phyloP scores from a whole-genome alignment of 1,284 basidiomycete genomes.

The Garcileccinum viscosum region DNA sequence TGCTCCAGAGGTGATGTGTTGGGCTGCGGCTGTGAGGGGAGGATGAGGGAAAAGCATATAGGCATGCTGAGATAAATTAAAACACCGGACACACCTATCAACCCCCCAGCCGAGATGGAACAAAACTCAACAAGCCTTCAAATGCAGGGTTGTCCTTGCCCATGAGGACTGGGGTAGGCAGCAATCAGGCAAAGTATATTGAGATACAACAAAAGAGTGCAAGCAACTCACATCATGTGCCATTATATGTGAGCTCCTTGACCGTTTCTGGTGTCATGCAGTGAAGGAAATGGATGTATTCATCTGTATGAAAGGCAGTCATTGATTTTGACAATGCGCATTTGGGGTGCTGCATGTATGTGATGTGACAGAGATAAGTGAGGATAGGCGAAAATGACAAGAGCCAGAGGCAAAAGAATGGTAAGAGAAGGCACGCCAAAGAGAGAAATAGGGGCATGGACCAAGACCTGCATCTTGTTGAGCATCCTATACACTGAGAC shows the following conservation, averaged over 20 bases:
- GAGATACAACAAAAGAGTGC: neutral
- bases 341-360: conserved; percentile 67
- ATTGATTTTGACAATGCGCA: conserved; percentile 84
- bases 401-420: neutral
- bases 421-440: neutral
- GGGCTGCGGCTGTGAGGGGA: conserved; percentile 70
- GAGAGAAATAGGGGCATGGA: neutral
- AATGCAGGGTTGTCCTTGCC: conserved; percentile 98
- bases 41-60: neutral
- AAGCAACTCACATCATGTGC: conserved; percentile 76
- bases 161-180: conserved; percentile 65
- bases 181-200: conserved; percentile 11
- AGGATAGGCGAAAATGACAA: neutral
- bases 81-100: conserved; percentile 62
- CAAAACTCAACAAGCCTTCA: conserved; percentile 97
- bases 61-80: neutral
- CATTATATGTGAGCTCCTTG: conserved; percentile 83
- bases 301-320: conserved; percentile 96
- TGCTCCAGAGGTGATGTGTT: conserved; percentile 80
- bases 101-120: conserved; percentile 94
- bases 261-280: conserved; percentile 89
- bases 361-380: neutral
- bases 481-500: conserved; percentile 91
- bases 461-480: conserved; percentile 77
- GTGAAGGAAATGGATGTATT: conserved; percentile 92